Evolutionary conservation across 2,329 filamentous ascomycete genomes (phyloP), one percentile per base, ranked within the genome.

Genomic region (Alternaria sp.): DNA sequence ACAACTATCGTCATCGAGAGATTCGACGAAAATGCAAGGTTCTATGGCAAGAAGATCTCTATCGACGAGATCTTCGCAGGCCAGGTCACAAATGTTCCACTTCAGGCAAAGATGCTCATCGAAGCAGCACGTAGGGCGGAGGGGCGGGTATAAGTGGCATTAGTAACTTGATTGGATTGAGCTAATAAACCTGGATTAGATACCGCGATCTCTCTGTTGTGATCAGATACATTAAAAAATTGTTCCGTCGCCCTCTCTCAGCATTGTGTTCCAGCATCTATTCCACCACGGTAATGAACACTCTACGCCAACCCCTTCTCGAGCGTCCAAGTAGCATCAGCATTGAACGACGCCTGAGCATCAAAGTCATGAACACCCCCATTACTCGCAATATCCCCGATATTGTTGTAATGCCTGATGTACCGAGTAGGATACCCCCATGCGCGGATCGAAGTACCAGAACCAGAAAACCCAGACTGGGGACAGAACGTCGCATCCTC

Each of bases 401-500:
- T 64, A 45, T 84, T 81, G 5, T 72, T 67, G 62, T 81, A 88
- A 68, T 89, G 86, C 22, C 88, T 82, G 68, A 88, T 78, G 59
- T 80, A 89, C 45, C 87, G 81, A 0, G 86, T 88, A 0, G 88
- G 87, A 67, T 87, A 88, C 44, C 79, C 82, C 87, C 87, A 90
- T 1, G 86, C 80, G 5, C 85, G 81, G 32, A 90, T 80, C 0
- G 86, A 83, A 63, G 62, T 83, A 7, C 85, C 86, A 44, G 81
- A 70, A 5, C 85, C 84, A 64, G 74, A 85, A 22, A 90, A 75
- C 0, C 83, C 84, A 1, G 81, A 59, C 72, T 85, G 81, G 0
- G 86, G 80, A 70, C 88, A 90, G 75, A 90, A 90, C 0, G 88
- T 90, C 8, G 87, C 86, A 49, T 90, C 87, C 66, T 90, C 87